These are phyloP conservation scores for Elaeis guineensis DNA, from an alignment of 176 grass and related monocot genomes.

Conservation along the genomic window DNA sequence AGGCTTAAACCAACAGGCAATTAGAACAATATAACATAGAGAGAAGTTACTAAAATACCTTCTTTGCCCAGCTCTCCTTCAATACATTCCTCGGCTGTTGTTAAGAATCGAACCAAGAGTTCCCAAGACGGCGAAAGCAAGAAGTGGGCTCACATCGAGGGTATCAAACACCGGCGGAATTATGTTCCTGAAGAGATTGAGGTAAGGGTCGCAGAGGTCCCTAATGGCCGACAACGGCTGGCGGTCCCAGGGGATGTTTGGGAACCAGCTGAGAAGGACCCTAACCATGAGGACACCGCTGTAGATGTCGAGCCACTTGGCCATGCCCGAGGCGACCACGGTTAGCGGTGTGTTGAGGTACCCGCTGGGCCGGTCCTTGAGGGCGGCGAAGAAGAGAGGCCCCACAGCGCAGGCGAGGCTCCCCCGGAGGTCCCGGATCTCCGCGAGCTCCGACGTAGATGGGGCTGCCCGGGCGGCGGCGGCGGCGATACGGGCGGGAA, in stretches of 20 bases:
- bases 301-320: constrained; percentile 88
- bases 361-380: constrained; percentile 16
- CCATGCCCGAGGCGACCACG: constrained; percentile 59
- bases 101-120: constrained; percentile 78
- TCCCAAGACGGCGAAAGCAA: constrained; percentile 81
- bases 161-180: constrained; percentile 86
- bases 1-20: no score
- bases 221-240: constrained; percentile 82
- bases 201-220: constrained; percentile 83
- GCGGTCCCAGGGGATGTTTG: constrained; percentile 92
- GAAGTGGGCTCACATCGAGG: constrained; percentile 82
- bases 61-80: no score
- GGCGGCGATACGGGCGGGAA: constrained; percentile 14
- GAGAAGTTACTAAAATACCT: no score
- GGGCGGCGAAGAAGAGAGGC: constrained; percentile 49
- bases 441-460: constrained; percentile 29
- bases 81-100: constrained; percentile 68
- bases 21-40: no score
- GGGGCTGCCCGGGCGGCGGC: constrained; percentile 21
- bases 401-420: constrained; percentile 27
- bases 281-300: constrained; percentile 78
- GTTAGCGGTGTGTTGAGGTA: constrained; percentile 53
- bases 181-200: constrained; percentile 81
- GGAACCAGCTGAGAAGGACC: constrained; percentile 91
- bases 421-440: constrained; percentile 31